Conservation (phyloP, 352 stramenopile species). For the Pythium volutum region DNA sequence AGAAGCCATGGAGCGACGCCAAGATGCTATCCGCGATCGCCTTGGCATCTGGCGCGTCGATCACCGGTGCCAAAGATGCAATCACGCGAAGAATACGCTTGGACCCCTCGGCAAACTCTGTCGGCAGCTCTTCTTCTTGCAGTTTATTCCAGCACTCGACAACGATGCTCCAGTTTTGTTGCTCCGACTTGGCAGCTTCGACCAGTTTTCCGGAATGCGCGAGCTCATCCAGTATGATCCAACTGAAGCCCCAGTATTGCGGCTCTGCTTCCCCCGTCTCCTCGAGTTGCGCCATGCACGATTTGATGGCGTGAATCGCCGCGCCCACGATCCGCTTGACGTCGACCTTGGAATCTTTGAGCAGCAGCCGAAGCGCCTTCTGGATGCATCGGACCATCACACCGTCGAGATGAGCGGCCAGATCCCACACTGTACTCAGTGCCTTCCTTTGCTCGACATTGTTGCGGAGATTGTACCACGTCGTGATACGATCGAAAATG, state of each 20-base stretch:
- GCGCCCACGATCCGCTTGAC: constrained; percentile 52
- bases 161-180: constrained; percentile 63
- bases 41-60: constrained; percentile 72
- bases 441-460: constrained; percentile 29
- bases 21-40: constrained; percentile 73
- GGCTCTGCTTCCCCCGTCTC: constrained; percentile 37
- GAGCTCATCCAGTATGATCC: constrained; percentile 80
- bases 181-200: constrained; percentile 46
- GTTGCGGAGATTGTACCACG: constrained; percentile 47
- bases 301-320: constrained; percentile 62
- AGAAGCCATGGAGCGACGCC: constrained; percentile 67
- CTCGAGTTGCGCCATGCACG: constrained; percentile 41
- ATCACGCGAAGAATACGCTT: constrained; percentile 85
- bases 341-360: constrained; percentile 62
- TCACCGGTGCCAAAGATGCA: constrained; percentile 63
- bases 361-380: constrained; percentile 63
- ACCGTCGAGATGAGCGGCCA: constrained; percentile 70
- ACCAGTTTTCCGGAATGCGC: constrained; percentile 57
- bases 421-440: constrained; percentile 52
- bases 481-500: constrained; percentile 64
- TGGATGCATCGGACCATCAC: constrained; percentile 76
- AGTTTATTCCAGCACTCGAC: constrained; percentile 83
- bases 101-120: constrained; percentile 68
- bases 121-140: constrained; percentile 57
- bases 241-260: constrained; percentile 78